Evolutionary conservation across 164 flowering plant species (phyloP), one percentile per base, ranked within the genome.

Genomic region (Vitis labrusca): DNA sequence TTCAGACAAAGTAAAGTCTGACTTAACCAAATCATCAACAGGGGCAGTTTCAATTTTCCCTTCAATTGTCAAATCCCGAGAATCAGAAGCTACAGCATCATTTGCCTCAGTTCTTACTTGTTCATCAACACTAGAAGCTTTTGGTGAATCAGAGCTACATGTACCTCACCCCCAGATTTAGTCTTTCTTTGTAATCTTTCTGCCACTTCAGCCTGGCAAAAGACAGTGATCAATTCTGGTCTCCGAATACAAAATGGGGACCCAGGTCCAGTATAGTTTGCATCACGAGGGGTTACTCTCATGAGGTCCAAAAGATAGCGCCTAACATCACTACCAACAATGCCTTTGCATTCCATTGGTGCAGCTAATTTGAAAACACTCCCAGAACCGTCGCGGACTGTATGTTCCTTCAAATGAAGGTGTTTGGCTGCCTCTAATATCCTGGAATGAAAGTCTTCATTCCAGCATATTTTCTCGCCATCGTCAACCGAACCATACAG

Each of bases 211-310:
- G 86, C 88, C 90, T 93, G 92, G 77, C 92, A 89, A 84, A 80
- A 93, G 37, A 91, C 85, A 67, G 85, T 59, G 66, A 93, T 81
- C 68, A 96, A 83, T 76, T 96, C 98, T 65, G 91, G 95, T 71
- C 99, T 86, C 85, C 92, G 74, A 67, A 93, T 89, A 81, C 97
- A 92, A 80, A 92, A 93, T 63, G 95, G 84, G 16, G 97, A 92
- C 8, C 89, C 86, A 55, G 86, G 84, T 57, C 97, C 98, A 61
- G 80, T 86, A 75, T 79, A 91, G 79, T 96, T 96, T 55, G 98
- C 97, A 91, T 96, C 99, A 54, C 99, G 89, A 64, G 99, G 99
- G 67, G 98, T 93, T 74, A 86, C 97, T 82, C 99, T 91, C 98
- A 93, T 92, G 87, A 93, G 74, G 68, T 96, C 99, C 80, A 96